Evolutionary conservation across 2,329 filamentous ascomycete genomes (phyloP).

Genomic region (Chaetomium sp.): DNA sequence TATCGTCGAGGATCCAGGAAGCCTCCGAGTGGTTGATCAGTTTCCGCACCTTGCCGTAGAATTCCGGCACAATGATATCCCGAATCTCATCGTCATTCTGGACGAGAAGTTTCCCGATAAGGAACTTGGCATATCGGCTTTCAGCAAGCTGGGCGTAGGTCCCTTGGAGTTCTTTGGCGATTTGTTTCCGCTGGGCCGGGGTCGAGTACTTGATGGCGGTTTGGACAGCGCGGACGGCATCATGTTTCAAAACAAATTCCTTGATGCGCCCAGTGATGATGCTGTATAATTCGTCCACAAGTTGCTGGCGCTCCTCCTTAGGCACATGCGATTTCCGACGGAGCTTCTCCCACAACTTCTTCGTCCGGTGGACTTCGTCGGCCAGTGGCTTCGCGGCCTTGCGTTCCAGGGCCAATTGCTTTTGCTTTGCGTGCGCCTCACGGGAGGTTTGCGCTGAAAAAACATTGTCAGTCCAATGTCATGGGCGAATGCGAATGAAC

Average conservation of each 20-base stretch:
- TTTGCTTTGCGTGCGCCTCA: conserved; percentile 91
- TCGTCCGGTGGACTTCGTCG: conserved; percentile 78
- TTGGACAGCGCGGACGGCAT: conserved; percentile 92
- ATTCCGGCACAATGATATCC: conserved; percentile 85
- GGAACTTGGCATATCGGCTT: conserved; percentile 94
- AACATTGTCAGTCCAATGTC: conserved; percentile 4
- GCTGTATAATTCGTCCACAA: conserved; percentile 82
- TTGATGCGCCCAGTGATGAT: conserved; percentile 88
- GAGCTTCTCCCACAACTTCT: conserved; percentile 95
- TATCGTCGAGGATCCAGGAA: conserved; percentile 95
- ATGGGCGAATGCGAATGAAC: not conserved
- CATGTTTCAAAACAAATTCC: conserved; percentile 97
- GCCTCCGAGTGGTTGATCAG: conserved; percentile 95
- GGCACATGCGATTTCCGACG: conserved; percentile 90
- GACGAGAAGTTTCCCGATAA: conserved; percentile 93
- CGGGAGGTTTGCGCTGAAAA: conserved; percentile 57
- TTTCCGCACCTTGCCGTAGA: conserved; percentile 87
- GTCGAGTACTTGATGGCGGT: conserved; percentile 95
- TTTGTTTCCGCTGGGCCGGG: conserved; percentile 73
- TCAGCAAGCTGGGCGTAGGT: conserved; percentile 80
- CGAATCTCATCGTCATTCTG: conserved; percentile 82
- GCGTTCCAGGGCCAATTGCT: conserved; percentile 77
- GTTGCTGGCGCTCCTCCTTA: conserved; percentile 75
- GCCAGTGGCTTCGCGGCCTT: conserved; percentile 90
- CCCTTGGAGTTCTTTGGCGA: conserved; percentile 79